Percentiles rank a stretch among this genome's conserved stretches.
These are phyloP conservation scores for Mortierella sp. DNA, from an alignment of 371 early-diverging fungal species.

Conservation along the genomic window DNA sequence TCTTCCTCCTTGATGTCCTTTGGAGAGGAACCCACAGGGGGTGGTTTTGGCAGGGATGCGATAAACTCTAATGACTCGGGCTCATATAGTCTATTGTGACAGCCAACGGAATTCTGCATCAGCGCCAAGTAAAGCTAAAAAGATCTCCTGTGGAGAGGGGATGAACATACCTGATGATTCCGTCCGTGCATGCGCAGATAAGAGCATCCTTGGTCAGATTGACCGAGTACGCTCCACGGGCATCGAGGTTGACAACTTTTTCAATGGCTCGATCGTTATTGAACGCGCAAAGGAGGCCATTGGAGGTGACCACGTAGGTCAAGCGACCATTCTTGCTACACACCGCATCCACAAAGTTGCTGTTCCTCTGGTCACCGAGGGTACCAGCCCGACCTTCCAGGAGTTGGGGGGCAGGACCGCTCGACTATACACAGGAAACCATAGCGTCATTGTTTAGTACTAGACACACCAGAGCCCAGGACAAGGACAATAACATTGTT, in stretches of 20 bases:
- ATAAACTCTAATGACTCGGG: slow-evolving; percentile 74
- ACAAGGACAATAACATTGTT: not conserved
- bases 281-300: slow-evolving; percentile 77
- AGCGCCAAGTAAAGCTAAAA: not conserved
- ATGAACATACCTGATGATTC: slow-evolving; percentile 66
- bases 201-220: slow-evolving; percentile 69
- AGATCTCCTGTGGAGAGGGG: not conserved
- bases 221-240: slow-evolving; percentile 71
- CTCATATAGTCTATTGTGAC: slow-evolving; percentile 72
- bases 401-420: slow-evolving; percentile 54
- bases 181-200: slow-evolving; percentile 81
- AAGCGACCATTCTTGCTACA: slow-evolving; percentile 56
- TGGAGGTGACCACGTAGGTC: slow-evolving; percentile 76
- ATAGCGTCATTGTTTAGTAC: too few species aligned
- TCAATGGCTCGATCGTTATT: slow-evolving; percentile 73
- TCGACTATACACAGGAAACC: slow-evolving; percentile 4
- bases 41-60: slow-evolving; percentile 78
- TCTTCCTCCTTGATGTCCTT: slow-evolving; percentile 15
- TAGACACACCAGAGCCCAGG: too few species aligned
- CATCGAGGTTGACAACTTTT: slow-evolving; percentile 86
- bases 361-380: slow-evolving; percentile 74
- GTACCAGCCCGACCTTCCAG: slow-evolving; percentile 82
- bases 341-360: slow-evolving; percentile 78
- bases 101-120: too few species aligned
- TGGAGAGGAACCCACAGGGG: slow-evolving; percentile 64